Conservation (phyloP, 768 basidiomycete genomes). For the Tricholoma bakamatsutake region DNA sequence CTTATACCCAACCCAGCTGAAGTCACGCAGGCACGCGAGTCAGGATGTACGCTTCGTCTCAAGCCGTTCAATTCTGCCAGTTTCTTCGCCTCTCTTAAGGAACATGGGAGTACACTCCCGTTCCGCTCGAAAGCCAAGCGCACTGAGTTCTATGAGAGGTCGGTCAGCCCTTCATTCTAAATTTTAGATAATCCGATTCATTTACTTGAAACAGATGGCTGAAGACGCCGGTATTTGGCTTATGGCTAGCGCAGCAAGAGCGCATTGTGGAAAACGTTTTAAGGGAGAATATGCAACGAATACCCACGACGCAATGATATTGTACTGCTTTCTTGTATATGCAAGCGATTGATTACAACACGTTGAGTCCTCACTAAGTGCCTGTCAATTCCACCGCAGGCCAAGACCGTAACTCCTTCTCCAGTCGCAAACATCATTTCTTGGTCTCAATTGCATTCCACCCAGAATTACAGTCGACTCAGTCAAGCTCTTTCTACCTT, state of each 20-base stretch:
- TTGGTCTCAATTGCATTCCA: too few species aligned
- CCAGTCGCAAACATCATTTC: background rate
- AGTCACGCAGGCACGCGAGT: slow-evolving; percentile 30
- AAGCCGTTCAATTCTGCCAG: slow-evolving; percentile 64
- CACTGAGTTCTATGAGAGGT: slow-evolving; percentile 64
- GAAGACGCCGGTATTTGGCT: slow-evolving; percentile 68
- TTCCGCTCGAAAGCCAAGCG: slow-evolving; percentile 64
- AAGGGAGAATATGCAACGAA: slow-evolving; percentile 18
- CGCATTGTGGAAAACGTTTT: slow-evolving; percentile 58
- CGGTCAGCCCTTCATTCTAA: slow-evolving; percentile 16
- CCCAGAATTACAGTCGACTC: too few species aligned
- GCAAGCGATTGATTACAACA: background rate
- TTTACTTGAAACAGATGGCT: slow-evolving; percentile 41
- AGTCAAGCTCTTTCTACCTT: background rate
- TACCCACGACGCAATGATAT: slow-evolving; percentile 1
- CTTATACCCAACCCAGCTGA: slow-evolving; percentile 72
- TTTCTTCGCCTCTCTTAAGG: slow-evolving; percentile 70
- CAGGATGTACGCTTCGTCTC: slow-evolving; percentile 35
- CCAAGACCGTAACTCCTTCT: background rate
- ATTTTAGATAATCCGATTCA: background rate
- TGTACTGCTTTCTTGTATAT: slow-evolving; percentile 2
- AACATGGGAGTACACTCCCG: slow-evolving; percentile 64
- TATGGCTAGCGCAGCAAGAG: slow-evolving; percentile 78
- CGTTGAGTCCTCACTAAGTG: background rate
- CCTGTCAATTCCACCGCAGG: background rate